Base-by-base conservation (phyloP, 208 protist genomes). In the Acanthamoeba triangularis region DNA sequence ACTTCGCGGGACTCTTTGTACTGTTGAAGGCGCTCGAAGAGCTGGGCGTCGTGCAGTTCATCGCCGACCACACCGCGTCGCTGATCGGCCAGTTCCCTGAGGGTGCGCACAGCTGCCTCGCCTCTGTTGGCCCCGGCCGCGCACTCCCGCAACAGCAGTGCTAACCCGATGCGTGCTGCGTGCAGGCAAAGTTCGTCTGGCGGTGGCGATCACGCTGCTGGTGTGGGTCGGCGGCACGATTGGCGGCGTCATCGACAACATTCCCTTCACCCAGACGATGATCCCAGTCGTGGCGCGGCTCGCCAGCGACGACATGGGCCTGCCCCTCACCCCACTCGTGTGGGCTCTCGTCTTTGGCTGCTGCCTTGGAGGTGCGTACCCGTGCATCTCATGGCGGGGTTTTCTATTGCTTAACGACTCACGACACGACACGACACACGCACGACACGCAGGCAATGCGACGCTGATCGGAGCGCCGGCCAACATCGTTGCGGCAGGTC, bases 341-440 rank as follows among this genome's bases (percentile, higher is more conserved):
- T 98, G 95, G 95, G 94, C 97, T 6, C 93, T 98, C 13, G 95
- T 97, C 33, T 96, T 98, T 76, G 97, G 97, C 35, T 88, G 96
- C 47, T 98, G 97, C 84, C 67, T 98, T 1, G 97, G 97, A 25
- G 97, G 97, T 69, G 98, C 98, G 54, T 96, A 95, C 37, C n/a
- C 78, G 1, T n/a, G 37, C 41, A 47, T 35, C 41, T 35, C 20
- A 23, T 33, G 13, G 5, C 5, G 37, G 49, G 5, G 41, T 41
- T 41, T 47, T 47, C 41, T 47, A 47, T 47, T 47, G 41, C 41
- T 47, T 47, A 47, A 47, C 41, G 41, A n/a, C n/a, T n/a, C n/a
- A n/a, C n/a, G n/a, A n/a, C n/a, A n/a, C n/a, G n/a, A n/a, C 20
- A 47, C 76, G 25, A 5, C 47, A 59, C 16, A 52, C 76, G 10